A percentile compares a stretch with the other conserved stretches of the same genome.
Evolutionary conservation across 169 alveolate species (phyloP).

Genomic region (Plasmodium adleri): DNA sequence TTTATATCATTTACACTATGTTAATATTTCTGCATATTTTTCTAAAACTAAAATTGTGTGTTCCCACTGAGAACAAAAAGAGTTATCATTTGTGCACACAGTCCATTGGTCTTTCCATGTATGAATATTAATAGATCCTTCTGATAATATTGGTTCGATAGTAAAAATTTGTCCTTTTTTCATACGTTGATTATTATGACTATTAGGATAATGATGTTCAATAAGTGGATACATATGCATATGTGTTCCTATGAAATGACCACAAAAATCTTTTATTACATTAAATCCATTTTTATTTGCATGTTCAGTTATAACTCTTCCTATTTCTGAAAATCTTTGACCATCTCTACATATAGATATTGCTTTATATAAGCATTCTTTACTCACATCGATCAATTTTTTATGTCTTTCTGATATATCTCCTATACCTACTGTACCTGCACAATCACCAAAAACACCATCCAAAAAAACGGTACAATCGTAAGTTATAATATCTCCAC

Average conservation of each 20-base stretch:
- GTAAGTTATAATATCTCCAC: slow-evolving; percentile 92
- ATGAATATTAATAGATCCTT: slow-evolving; percentile 85
- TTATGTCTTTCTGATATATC: slow-evolving; percentile 71
- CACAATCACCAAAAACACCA: slow-evolving; percentile 93
- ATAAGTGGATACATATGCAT: slow-evolving; percentile 94
- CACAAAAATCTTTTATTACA: slow-evolving; percentile 91
- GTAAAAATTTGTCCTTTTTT: slow-evolving; percentile 90
- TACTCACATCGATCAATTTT: slow-evolving; percentile 79
- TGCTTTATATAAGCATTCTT: slow-evolving; percentile 89
- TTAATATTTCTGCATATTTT: slow-evolving; percentile 91
- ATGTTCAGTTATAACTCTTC: slow-evolving; percentile 87
- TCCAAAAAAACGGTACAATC: slow-evolving; percentile 92
- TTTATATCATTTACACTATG: slow-evolving; percentile 66
- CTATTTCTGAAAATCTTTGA: slow-evolving; percentile 86
- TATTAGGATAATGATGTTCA: slow-evolving; percentile 87
- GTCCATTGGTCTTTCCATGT: slow-evolving; percentile 96
- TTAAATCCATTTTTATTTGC: slow-evolving; percentile 89
- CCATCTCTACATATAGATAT: slow-evolving; percentile 93
- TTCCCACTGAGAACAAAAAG: slow-evolving; percentile 93
- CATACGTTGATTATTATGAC: slow-evolving; percentile 79
- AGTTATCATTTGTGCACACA: slow-evolving; percentile 89
- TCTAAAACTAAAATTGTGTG: slow-evolving; percentile 92
- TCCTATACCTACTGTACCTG: slow-evolving; percentile 84
- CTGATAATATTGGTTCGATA: slow-evolving; percentile 93
- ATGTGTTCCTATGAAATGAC: slow-evolving; percentile 94